Percentiles rank a stretch among this genome's conserved stretches.
phyloP scores from a whole-genome alignment of 148 eudicot genomes.

The Spergularia bocconei region DNA sequence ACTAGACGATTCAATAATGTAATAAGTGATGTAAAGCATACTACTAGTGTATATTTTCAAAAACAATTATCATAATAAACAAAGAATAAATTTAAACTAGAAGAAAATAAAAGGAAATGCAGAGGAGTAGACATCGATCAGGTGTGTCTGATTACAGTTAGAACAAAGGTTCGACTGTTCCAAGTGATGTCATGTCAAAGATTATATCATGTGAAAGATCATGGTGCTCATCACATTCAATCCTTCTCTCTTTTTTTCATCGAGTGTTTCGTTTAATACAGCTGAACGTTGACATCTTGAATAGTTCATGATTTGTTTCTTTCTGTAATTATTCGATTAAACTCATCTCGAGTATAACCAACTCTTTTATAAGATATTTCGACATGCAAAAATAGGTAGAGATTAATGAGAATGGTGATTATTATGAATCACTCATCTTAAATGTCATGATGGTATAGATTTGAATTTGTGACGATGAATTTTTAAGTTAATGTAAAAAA shows the following conservation, averaged over 20 bases:
- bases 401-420: too few relatives aligned
- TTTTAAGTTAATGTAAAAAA: too few relatives aligned
- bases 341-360: too few relatives aligned
- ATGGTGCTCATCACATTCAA: constrained; percentile 23
- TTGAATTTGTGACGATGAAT: too few relatives aligned
- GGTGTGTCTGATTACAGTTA: constrained; percentile 12
- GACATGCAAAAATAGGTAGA: too few relatives aligned
- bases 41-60: constrained; percentile 10
- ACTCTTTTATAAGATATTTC: too few relatives aligned
- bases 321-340: too few relatives aligned
- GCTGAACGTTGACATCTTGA: constrained; percentile 20
- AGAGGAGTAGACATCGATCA: constrained; percentile 3
- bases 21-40: background rate
- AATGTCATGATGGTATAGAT: too few relatives aligned
- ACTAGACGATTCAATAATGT: constrained; percentile 26
- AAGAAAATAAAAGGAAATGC: background rate
- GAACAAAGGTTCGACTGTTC: constrained; percentile 2
- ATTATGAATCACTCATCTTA: too few relatives aligned
- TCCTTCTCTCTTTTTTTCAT: constrained; percentile 1
- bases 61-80: constrained; percentile 17
- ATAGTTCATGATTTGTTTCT: too few relatives aligned
- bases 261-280: background rate
- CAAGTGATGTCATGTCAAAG: constrained; percentile 37
- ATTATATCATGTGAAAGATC: constrained; percentile 22
- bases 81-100: background rate